Conservation (phyloP, 148 eudicot genomes). For the Amaranthus palmeri region DNA sequence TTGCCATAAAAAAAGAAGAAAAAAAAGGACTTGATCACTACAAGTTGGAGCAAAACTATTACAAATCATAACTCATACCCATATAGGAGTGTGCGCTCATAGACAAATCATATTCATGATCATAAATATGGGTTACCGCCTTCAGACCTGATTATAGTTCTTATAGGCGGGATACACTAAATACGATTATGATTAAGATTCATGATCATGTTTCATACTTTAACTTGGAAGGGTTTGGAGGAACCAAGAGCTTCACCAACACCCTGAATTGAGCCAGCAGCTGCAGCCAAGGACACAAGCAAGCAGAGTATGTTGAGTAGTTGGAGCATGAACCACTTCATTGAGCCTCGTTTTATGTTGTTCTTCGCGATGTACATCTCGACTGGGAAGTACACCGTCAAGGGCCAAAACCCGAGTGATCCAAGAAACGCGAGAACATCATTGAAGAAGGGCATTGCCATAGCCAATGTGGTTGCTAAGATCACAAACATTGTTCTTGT, state of each 20-base stretch:
- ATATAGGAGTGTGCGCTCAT: too few species aligned
- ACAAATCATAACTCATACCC: too few species aligned
- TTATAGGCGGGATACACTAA: too few species aligned
- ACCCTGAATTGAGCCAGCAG: constrained; percentile 35
- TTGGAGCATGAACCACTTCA: constrained; percentile 31
- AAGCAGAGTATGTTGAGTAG: constrained; percentile 27
- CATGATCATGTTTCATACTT: constrained; percentile 16
- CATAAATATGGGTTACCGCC: too few species aligned
- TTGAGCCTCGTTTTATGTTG: constrained; percentile 23
- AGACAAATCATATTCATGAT: too few species aligned
- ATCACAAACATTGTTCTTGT: constrained; percentile 30
- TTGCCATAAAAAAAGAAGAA: too few species aligned
- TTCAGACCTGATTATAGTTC: too few species aligned
- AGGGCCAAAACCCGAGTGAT: constrained; percentile 39
- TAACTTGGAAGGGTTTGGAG: constrained; percentile 31
- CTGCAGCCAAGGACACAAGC: constrained; percentile 34
- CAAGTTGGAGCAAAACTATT: too few species aligned
- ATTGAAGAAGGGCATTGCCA: constrained; percentile 43
- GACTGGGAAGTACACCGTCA: constrained; percentile 36
- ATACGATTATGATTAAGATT: too few species aligned
- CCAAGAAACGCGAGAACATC: constrained; percentile 36
- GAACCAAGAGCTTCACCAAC: constrained; percentile 22
- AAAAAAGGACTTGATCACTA: too few species aligned
- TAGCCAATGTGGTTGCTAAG: constrained; percentile 27
- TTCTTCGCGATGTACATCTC: constrained; percentile 30